Evolutionary conservation across 345 rosid species (phyloP), one percentile per base, ranked within the genome.

Genomic region (Mallotus nudiflorus): DNA sequence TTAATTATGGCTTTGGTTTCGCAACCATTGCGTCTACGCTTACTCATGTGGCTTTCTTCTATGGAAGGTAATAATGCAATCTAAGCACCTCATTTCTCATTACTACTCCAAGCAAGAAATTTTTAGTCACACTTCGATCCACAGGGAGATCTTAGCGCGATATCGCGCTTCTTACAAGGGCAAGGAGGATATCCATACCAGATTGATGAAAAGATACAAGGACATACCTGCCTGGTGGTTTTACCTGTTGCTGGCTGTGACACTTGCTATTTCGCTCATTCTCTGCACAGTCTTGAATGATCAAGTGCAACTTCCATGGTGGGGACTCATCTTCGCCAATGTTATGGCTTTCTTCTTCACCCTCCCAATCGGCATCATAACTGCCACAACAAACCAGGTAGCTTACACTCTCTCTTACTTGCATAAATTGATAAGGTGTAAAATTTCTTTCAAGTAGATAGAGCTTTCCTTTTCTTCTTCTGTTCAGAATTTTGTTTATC

Each of bases 141-240:
- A 76, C 95, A 93, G 93, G 79, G 98, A 91, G 72, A 93, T 91
- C 59, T 65, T 70, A 3, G 81, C 70, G 66, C 82, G 91, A 33
- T 93, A 79, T 54, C 75, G 65, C 33, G 92, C 87, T 76, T 86
- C 98, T n/a, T 76, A 73, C 74, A 80, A 80, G 57, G 90, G 80
- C n/a, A 87, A 85, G 76, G 93, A 83, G 77, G 98, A 91, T 73
- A 81, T 93, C 67, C 98, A 93, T 55, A 89, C 97, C 49, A 84
- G 80, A 78, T 63, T 93, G 73, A 93, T 91, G 98, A 87, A 70
- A 75, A 83, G 64, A 71, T 93, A 93, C 80, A 60, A 83, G 72
- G 96, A 88, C 86, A 93, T 91, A 83, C 98, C 98, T 76, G 55
- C 87, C 5, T 91, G 97, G 93, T 93, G 96, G 98, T 93, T 93